phyloP scores from a whole-genome alignment of 805 yeast genomes.

The Cyberlindnera saturnus region DNA sequence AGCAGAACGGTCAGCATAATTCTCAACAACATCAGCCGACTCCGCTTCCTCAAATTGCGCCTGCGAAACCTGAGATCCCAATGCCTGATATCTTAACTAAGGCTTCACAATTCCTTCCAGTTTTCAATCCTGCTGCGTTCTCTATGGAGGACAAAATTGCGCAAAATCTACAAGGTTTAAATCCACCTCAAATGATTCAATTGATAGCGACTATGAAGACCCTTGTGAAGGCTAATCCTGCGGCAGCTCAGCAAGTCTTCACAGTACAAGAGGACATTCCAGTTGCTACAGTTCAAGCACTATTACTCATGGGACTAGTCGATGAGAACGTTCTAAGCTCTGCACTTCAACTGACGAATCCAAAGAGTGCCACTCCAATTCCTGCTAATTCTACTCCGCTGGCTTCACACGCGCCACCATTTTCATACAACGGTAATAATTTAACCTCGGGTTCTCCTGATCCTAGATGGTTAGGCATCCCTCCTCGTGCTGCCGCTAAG shows the following conservation, averaged over 20 bases:
- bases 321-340: slow-evolving; percentile 63
- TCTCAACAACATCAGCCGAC: slow-evolving; percentile 4
- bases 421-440: no score
- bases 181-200: slow-evolving; percentile 68
- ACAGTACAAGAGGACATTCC: slow-evolving; percentile 52
- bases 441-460: slow-evolving; percentile 8
- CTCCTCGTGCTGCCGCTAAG: slow-evolving; percentile 43
- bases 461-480: slow-evolving; percentile 43
- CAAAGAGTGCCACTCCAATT: slow-evolving; percentile 6
- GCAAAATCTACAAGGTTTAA: slow-evolving; percentile 53
- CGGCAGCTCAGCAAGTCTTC: slow-evolving; percentile 47
- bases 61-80: slow-evolving; percentile 14
- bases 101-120: slow-evolving; percentile 55
- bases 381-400: slow-evolving; percentile 13
- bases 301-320: slow-evolving; percentile 70
- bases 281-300: slow-evolving; percentile 64
- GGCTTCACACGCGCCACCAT: slow-evolving; percentile 1
- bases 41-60: slow-evolving; percentile 4
- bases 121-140: slow-evolving; percentile 38
- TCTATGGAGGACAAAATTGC: slow-evolving; percentile 52
- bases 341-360: slow-evolving; percentile 29
- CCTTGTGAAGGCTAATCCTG: slow-evolving; percentile 26
- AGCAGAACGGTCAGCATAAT: slow-evolving; percentile 2
- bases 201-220: slow-evolving; percentile 60
- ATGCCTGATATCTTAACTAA: slow-evolving; percentile 44